Evolutionary conservation across 2,329 filamentous ascomycete genomes (phyloP), one percentile per base, ranked within the genome.

Genomic region (Zymoseptoria crescenta): DNA sequence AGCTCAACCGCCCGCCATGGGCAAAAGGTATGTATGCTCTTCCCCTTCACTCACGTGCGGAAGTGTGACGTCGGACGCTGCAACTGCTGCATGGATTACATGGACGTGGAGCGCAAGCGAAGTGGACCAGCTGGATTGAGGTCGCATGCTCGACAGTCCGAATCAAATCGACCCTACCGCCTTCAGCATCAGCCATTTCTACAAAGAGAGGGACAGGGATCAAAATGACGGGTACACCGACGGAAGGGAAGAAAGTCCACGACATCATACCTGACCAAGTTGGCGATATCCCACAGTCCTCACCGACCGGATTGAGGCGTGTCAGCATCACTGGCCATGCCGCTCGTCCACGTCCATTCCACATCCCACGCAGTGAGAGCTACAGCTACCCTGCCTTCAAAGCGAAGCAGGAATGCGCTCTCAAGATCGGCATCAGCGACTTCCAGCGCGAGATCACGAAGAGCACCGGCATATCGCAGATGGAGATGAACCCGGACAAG

Each of bases 321-420:
- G 56, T 54, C 45, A 64, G 61, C 50, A 63, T 68, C 21, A 58
- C 62, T 5, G 54, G 65, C 65, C 72, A 73, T 51, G 60, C 67
- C 57, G 72, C 72, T n/a, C 66, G 72, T 53, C 61, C 63, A 45
- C 69, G 72, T 56, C 72, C 70, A 8, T 68, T 63, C 56, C 69
- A 65, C 53, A 69, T 74, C 24, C 72, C 72, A 20, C 70, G 69
- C 28, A 59, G 65, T 27, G 56, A 65, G 45, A 73, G 70, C 16
- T 52, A 65, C 20, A 67, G 59, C 64, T 74, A 73, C 52, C 62
- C 66, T 10, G 62, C 62, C 8, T 73, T 69, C 66, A 69, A 69
- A 61, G 57, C 59, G 52, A 69, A 72, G 60, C 69, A 71, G 62
- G 65, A 67, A 24, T 68, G 62, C 45, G 71, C 71, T 24, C 59